Base-by-base conservation (phyloP, 345 rosid species). In the Aquilaria yunnanensis region DNA sequence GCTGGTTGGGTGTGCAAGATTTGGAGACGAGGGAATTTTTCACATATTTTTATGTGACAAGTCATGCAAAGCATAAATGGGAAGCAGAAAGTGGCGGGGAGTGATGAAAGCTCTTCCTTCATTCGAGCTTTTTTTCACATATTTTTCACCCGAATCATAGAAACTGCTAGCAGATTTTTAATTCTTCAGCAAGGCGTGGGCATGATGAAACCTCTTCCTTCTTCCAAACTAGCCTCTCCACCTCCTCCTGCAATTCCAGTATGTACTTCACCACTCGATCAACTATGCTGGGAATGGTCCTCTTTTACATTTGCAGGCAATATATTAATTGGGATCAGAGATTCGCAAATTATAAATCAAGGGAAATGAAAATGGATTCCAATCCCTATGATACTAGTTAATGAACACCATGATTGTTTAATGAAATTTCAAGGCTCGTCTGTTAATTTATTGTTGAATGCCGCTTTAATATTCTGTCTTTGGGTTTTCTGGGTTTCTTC, bases 261-360 rank as follows among this genome's bases (percentile, higher is more conserved):
- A 86, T 83, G 67, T 79, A 83, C 59, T 73, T 78, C 30, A 86
- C 60, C 47, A 72, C 83, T 3, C 59, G 58, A 0, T 81, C 62
- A 32, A 86, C 68, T 10, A 80, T 86, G 37, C 60, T 66, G 0
- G 89, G 85, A 71, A 81, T 80, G 70, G 82, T 86, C 58, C 83
- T 14, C 66, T 75, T 86, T 59, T 67, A 81, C 86, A 79, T 61
- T 61, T 41, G 32, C 49, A 51, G 6, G 29, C 9, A 47, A 13
- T 23, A 12, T 14, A 23, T 54, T 54, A 54, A 14, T 23, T 29
- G 51, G 8, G 14, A 4, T 34, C 49, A 52, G 14, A 47, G 23
- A 23, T 23, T 29, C 50, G 12, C 3, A 34, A 3, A n/a, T 6
- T 6, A 14, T 31, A 48, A n/a, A 37, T 3, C 47, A 6, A 33